A percentile compares a stretch with the other conserved stretches of the same genome.
Evolutionary conservation across 1,284 basidiomycete species (phyloP).

Genomic region (Cystobasidium pallidum): DNA sequence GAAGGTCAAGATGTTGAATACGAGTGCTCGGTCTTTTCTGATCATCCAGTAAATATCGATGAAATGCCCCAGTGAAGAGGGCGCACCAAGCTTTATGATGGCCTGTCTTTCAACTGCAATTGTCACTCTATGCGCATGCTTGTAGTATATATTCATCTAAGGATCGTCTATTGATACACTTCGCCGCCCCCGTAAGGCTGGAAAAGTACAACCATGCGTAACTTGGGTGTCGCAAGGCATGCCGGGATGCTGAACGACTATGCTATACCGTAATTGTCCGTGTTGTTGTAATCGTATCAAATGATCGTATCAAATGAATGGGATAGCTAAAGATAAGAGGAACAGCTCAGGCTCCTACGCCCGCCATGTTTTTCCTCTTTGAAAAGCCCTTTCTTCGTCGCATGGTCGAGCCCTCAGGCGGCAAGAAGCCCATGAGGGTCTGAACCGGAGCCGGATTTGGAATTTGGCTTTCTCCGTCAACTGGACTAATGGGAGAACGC

Average conservation of each 20-base stretch:
- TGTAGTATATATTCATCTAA: conserved; percentile 4
- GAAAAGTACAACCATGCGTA: background rate
- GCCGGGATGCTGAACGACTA: conserved; percentile 3
- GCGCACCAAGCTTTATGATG: background rate
- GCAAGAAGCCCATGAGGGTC: conserved; percentile 42
- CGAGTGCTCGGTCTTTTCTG: conserved; percentile 11
- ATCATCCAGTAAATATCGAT: conserved; percentile 14
- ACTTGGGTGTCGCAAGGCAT: background rate
- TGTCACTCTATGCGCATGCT: background rate
- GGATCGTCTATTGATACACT: background rate
- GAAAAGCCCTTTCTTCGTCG: conserved; percentile 33
- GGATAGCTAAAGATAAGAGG: background rate
- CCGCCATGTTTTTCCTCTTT: conserved; percentile 26
- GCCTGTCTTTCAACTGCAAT: background rate
- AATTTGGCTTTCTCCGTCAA: conserved; percentile 28
- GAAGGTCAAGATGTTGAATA: background rate
- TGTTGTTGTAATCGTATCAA: conserved; percentile 6
- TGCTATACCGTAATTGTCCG: conserved; percentile 14
- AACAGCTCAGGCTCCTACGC: conserved; percentile 10
- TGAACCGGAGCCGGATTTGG: conserved; percentile 25
- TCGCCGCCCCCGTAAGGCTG: background rate
- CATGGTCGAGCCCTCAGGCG: conserved; percentile 42
- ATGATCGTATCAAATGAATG: background rate
- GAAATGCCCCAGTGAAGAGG: background rate
- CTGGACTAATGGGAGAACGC: conserved; percentile 41